Base-by-base conservation (phyloP, 2,329 filamentous ascomycete species). In the Alternaria sp. region DNA sequence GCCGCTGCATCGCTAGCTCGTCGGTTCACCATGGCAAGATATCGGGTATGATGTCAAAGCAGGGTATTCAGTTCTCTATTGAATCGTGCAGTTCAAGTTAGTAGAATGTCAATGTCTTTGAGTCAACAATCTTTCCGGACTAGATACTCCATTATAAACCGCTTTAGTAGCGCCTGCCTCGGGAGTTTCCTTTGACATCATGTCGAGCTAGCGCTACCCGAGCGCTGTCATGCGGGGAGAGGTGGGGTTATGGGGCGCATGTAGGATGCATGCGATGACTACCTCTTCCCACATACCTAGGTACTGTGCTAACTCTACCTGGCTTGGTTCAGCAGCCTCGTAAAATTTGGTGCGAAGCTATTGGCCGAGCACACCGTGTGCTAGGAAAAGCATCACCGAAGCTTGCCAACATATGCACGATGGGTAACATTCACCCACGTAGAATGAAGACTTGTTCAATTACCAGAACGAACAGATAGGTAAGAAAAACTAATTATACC, bases 1-100 rank as follows among this genome's bases (percentile, higher is more conserved):
- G 68, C 71, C 21, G 49, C 71, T 36, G 49, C 70, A 32, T 77
- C 72, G 64, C 71, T 73, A 77, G 77, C 23, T 57, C 44, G 56
- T 44, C n/a, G 45, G 36, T 61, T 36, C 8, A 54, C 28, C 59
- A 61, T 61, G 54, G 21, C 26, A 13, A 17, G 23, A 11, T 13
- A 28, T 5, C 0, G 36, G 3, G 40, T 54, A 61, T 61, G 32
- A 65, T 59, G 28, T 66, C 50, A 67, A 63, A 30, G 47, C 47
- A 51, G 17, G 26, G 8, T 28, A 8, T 28, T 8, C 32, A 54
- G 51, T 40, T 54, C 21, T 28, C 46, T 44, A 11, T 51, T 59
- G 64, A 69, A 43, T 69, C 67, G 70, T 66, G 12, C 23, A 10
- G 32, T 23, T 47, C 26, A 44, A 63, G 62, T 69, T 62, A 65